phyloP scores from a whole-genome alignment of 2,329 filamentous ascomycete genomes.

The Aspergillus melleus region DNA sequence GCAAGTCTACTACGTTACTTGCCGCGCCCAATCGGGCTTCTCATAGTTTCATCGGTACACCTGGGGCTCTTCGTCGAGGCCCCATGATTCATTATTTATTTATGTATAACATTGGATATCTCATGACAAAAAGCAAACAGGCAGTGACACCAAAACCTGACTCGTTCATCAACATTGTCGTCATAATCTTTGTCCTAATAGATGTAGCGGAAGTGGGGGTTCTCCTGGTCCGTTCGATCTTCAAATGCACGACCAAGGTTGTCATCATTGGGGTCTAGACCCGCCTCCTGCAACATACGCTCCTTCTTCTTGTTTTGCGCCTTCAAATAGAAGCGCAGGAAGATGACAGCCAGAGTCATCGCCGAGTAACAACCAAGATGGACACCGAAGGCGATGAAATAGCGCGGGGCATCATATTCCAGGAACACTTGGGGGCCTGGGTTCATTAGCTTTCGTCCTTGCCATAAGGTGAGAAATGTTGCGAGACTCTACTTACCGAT shows the following conservation, averaged over 20 bases:
- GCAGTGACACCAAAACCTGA: neutral
- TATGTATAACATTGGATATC: neutral
- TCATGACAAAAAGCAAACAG: neutral
- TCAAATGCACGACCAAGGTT: slow-evolving; percentile 58
- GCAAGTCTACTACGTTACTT: neutral
- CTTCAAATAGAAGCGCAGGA: slow-evolving; percentile 59
- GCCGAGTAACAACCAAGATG: slow-evolving; percentile 68
- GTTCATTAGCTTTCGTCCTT: neutral
- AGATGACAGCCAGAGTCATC: slow-evolving; percentile 59
- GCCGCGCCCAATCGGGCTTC: neutral
- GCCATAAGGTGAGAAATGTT: neutral
- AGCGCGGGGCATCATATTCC: slow-evolving; percentile 60
- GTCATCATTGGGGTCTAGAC: slow-evolving; percentile 38
- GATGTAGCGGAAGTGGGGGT: slow-evolving; percentile 61
- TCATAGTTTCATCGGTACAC: neutral
- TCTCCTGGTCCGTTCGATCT: slow-evolving; percentile 64
- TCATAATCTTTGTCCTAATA: slow-evolving; percentile 30
- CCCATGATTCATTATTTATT: neutral
- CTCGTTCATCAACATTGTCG: neutral
- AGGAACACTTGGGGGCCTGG: slow-evolving; percentile 65
- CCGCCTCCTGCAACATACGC: slow-evolving; percentile 44
- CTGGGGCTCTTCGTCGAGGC: neutral
- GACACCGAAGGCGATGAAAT: slow-evolving; percentile 68
- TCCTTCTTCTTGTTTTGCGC: slow-evolving; percentile 62
- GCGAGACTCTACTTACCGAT: slow-evolving; percentile 48